A percentile compares a stretch with the other conserved stretches of the same genome.
phyloP scores from a whole-genome alignment of 768 basidiomycete genomes.

The Tylopilus vinaceipallidus region DNA sequence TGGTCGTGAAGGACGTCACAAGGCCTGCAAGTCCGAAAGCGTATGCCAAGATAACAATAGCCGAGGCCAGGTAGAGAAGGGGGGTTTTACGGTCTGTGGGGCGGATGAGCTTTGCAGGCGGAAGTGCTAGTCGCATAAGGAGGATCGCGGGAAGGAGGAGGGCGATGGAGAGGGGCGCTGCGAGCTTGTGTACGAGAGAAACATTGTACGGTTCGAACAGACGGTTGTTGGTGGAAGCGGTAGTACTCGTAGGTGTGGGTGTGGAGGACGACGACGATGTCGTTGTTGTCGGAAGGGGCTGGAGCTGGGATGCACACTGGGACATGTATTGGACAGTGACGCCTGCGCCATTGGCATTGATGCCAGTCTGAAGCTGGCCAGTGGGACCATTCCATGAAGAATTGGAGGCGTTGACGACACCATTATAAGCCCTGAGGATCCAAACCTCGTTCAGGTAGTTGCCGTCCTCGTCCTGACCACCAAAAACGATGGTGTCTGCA shows the following conservation, averaged over 20 bases:
- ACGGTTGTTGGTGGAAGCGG: constrained; percentile 10
- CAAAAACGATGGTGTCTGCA: constrained; percentile 76
- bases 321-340: constrained; percentile 60
- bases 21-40: constrained; percentile 63
- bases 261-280: too few species aligned
- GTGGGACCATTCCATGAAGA: constrained; percentile 65
- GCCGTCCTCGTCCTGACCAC: constrained; percentile 67
- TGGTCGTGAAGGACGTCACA: constrained; percentile 59
- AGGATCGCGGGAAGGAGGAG: constrained; percentile 43
- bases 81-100: constrained; percentile 22
- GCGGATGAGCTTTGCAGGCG: constrained; percentile 29
- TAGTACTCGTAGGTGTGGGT: constrained; percentile 10
- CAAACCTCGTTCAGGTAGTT: constrained; percentile 73
- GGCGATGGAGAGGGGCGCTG: constrained; percentile 48
- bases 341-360: constrained; percentile 64
- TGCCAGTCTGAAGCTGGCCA: constrained; percentile 60
- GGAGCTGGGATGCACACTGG: constrained; percentile 51
- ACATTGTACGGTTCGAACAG: constrained; percentile 37
- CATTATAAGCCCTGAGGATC: constrained; percentile 73
- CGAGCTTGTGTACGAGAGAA: constrained; percentile 45
- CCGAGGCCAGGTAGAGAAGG: constrained; percentile 36
- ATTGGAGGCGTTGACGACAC: constrained; percentile 52
- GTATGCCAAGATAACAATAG: constrained; percentile 48
- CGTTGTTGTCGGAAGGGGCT: constrained; percentile 21
- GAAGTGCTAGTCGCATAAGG: constrained; percentile 40